Base-by-base conservation (phyloP, 2,329 filamentous ascomycete species). In the Apiospora malaysiana region DNA sequence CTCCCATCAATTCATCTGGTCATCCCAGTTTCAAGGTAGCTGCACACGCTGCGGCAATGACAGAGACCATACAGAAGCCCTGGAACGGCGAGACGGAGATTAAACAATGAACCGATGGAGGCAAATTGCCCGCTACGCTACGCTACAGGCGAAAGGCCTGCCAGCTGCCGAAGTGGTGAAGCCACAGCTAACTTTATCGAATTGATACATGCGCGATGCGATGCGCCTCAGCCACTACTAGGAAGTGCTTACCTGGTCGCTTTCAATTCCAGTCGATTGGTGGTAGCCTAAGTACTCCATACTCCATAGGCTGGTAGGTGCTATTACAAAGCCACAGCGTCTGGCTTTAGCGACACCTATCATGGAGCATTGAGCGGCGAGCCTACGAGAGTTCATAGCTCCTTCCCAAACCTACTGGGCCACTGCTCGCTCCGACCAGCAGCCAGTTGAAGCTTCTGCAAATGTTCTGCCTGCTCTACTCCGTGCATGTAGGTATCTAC, bases 241-340 rank as follows among this genome's bases (percentile, higher is more conserved):
- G 49, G 51, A 59, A 59, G 51, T 59, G 51, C 51, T 59, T 59
- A 59, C 49, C 25, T 56, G 49, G 23, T 16, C 14, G 49, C 23
- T 7, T 6, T 25, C 49, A 18, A 25, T 7, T 2, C 23, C 49
- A 18, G 49, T 32, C 49, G 32, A 56, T 56, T 56, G 49, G 49
- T 25, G 49, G 49, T 16, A 21, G 49, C 49, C 49, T 56, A 51
- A n/a, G n/a, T n/a, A n/a, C n/a, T n/a, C n/a, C n/a, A n/a, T n/a
- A n/a, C n/a, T n/a, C n/a, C n/a, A n/a, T n/a, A n/a, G n/a, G n/a
- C n/a, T n/a, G n/a, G n/a, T n/a, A n/a, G n/a, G n/a, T n/a, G n/a
- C n/a, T n/a, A n/a, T n/a, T n/a, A n/a, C n/a, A n/a, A n/a, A n/a
- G 10, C 2, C 46, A 4, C 23, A 56, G 49, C 49, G 27, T 56